Evolutionary conservation across 164 flowering plant genomes (phyloP).

Genomic region (Vitis amurensis): DNA sequence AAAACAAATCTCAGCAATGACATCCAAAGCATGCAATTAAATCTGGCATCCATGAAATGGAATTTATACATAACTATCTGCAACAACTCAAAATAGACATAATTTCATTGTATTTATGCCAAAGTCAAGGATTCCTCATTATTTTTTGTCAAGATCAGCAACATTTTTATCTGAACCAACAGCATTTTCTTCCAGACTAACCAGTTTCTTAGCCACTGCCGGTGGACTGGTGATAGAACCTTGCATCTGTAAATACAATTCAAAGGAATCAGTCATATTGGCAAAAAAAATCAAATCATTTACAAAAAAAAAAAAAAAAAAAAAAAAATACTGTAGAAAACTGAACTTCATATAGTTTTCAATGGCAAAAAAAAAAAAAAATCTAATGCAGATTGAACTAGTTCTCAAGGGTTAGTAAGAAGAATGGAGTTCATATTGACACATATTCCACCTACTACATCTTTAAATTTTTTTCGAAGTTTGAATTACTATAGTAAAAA

Average conservation of each 20-base stretch:
- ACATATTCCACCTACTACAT: no score
- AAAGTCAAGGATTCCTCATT: slow-evolving; percentile 11
- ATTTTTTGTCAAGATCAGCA: slow-evolving; percentile 13
- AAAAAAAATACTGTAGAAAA: no score
- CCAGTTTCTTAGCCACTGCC: slow-evolving; percentile 30
- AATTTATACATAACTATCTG: slow-evolving; percentile 16
- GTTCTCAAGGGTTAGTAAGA: no score
- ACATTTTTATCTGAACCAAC: slow-evolving; percentile 21
- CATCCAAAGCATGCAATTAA: slow-evolving; percentile 16
- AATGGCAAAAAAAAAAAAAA: no score
- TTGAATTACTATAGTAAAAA: no score
- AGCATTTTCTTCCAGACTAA: slow-evolving; percentile 24
- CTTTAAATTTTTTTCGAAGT: no score
- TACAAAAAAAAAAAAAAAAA: neutral
- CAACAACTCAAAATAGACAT: slow-evolving; percentile 5
- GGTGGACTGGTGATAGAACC: slow-evolving; percentile 28
- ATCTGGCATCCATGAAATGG: slow-evolving; percentile 14
- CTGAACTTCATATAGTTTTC: no score
- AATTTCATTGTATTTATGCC: neutral
- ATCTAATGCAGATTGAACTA: no score
- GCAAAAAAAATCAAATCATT: neutral
- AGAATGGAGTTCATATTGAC: no score
- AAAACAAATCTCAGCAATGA: no score
- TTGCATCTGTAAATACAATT: slow-evolving; percentile 28
- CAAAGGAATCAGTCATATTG: neutral